Evolutionary conservation across 2,329 filamentous ascomycete genomes (phyloP).

Genomic region (Colletotrichum destructivum): DNA sequence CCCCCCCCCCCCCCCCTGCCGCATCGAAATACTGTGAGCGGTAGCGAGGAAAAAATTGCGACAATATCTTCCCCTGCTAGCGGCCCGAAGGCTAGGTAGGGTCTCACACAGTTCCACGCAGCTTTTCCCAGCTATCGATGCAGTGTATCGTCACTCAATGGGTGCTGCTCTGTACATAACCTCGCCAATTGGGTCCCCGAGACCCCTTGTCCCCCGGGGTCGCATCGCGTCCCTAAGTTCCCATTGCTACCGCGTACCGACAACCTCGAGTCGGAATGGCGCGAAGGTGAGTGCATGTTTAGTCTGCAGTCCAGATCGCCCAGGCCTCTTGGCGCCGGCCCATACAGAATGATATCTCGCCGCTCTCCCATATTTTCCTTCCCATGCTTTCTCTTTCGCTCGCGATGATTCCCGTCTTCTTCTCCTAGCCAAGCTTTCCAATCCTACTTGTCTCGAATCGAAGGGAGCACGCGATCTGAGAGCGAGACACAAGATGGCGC

Average conservation of each 20-base stretch:
- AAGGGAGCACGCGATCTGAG: background rate
- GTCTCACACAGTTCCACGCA: background rate
- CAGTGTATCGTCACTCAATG: background rate
- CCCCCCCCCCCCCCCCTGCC: conserved; percentile 19
- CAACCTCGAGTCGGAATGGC: conserved; percentile 32
- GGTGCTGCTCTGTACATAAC: background rate
- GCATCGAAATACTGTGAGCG: conserved; percentile 7
- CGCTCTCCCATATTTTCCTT: background rate
- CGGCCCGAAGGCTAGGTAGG: conserved; percentile 3
- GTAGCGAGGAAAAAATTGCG: conserved; percentile 19
- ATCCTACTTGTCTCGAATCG: too few relatives aligned
- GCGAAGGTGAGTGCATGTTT: conserved; percentile 32
- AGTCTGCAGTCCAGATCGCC: conserved; percentile 15
- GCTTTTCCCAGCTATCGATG: background rate
- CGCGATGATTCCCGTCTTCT: background rate
- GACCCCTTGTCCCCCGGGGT: conserved; percentile 34
- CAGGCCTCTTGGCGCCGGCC: conserved; percentile 26
- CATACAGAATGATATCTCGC: background rate
- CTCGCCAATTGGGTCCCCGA: conserved; percentile 17
- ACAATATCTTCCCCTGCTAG: conserved; percentile 22
- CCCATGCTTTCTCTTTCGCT: background rate
- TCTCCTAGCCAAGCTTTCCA: background rate
- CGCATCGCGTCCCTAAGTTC: conserved; percentile 2
- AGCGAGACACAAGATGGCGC: background rate
- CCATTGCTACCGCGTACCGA: conserved; percentile 26